phyloP scores from a whole-genome alignment of 1,139 yeast species.

The Candida glucosophila region DNA sequence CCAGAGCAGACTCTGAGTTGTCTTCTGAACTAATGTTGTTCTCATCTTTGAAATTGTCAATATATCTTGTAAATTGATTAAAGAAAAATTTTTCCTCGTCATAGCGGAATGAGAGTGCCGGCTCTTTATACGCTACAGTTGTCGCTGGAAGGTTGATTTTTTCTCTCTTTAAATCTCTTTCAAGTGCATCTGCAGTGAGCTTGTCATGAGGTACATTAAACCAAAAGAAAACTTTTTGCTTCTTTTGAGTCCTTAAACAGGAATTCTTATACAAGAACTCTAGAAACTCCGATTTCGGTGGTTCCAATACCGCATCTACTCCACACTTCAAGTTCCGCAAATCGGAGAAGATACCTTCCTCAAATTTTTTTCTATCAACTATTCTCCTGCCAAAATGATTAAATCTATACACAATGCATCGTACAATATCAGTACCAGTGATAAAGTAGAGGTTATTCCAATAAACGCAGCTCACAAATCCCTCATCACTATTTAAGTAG shows the following conservation, averaged over 20 bases:
- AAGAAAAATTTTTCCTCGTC: conserved; percentile 39
- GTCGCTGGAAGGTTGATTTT: conserved; percentile 47
- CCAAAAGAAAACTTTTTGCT: conserved; percentile 96
- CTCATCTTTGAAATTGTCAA: no score
- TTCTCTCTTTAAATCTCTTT: conserved; percentile 84
- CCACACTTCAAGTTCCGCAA: conserved; percentile 82
- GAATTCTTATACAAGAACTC: conserved; percentile 79
- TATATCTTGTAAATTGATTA: conserved; percentile 41
- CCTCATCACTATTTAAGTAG: conserved; percentile 81
- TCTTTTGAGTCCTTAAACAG: conserved; percentile 90
- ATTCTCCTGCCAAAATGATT: conserved; percentile 85
- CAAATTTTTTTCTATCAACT: conserved; percentile 84
- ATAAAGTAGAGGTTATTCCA: conserved; percentile 89
- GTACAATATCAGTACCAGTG: conserved; percentile 93
- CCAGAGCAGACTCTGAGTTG: no score
- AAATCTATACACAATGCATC: conserved; percentile 83
- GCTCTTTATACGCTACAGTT: conserved; percentile 50
- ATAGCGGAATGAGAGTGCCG: conserved; percentile 54
- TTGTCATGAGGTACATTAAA: conserved; percentile 92
- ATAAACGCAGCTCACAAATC: conserved; percentile 81
- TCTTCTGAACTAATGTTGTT: no score
- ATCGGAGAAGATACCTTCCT: conserved; percentile 93
- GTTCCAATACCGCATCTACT: conserved; percentile 79
- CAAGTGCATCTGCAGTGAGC: conserved; percentile 87
- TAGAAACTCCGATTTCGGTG: conserved; percentile 79